Percentiles rank a stretch among this genome's conserved stretches.
Conservation (phyloP, 108 stramenopile species). For the Bacterosira constricta region DNA sequence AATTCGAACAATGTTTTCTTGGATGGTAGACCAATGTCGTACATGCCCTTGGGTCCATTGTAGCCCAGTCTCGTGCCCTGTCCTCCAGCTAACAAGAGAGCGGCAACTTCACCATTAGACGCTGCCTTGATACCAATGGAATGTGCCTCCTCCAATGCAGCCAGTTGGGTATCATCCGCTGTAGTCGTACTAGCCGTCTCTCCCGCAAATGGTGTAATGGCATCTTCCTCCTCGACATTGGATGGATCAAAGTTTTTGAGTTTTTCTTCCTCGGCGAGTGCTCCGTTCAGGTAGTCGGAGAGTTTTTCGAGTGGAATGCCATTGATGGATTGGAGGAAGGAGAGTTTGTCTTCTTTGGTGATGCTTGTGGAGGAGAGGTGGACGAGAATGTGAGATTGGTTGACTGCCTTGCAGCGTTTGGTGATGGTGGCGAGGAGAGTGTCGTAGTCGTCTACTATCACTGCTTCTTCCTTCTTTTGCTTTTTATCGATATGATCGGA, state of each 20-base stretch:
- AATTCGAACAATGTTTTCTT: slow-evolving; percentile 83
- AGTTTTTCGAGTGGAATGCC: slow-evolving; percentile 63
- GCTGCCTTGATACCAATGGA: slow-evolving; percentile 69
- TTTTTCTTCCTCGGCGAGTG: slow-evolving; percentile 52
- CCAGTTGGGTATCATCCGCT: slow-evolving; percentile 5
- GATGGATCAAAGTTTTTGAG: slow-evolving; percentile 23
- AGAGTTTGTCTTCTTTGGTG: slow-evolving; percentile 8
- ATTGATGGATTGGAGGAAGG: slow-evolving; percentile 43
- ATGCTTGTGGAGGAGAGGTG: slow-evolving; percentile 22
- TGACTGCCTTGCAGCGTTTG: slow-evolving; percentile 13
- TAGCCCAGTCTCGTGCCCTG: slow-evolving; percentile 97
- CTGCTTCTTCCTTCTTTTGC: too few species aligned
- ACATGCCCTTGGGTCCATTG: slow-evolving; percentile 95
- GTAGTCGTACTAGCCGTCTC: slow-evolving; percentile 45
- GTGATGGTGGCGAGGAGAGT: slow-evolving; percentile 33
- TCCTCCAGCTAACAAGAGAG: slow-evolving; percentile 92
- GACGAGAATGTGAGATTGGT: slow-evolving; percentile 37
- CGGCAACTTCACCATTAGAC: slow-evolving; percentile 78
- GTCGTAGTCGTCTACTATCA: background rate
- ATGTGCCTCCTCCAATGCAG: slow-evolving; percentile 14
- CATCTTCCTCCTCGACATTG: slow-evolving; percentile 7
- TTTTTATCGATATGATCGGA: too few species aligned
- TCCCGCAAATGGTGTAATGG: slow-evolving; percentile 66
- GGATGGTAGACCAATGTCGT: slow-evolving; percentile 92
- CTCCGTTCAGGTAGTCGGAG: slow-evolving; percentile 48